Conservation (phyloP, 1,139 yeast species). For the Magnusiomyces suaveolens region DNA sequence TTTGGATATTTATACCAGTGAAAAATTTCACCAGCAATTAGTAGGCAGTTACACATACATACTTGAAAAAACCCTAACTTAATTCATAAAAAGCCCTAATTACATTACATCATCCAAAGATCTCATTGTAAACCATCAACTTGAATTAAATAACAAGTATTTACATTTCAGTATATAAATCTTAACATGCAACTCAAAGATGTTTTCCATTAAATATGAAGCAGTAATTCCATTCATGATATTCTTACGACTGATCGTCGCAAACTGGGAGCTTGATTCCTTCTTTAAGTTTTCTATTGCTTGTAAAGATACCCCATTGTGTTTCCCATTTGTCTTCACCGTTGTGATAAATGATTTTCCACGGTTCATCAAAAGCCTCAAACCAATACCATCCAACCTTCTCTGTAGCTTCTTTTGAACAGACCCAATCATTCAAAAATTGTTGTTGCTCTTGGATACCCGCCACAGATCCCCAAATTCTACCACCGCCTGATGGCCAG, state of each 20-base stretch:
- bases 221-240: neutral
- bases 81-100: neutral
- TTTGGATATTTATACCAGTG: constrained; percentile 4
- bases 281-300: constrained; percentile 40
- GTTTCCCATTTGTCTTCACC: constrained; percentile 51
- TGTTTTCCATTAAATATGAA: neutral
- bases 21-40: neutral
- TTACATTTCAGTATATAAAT: too few relatives aligned
- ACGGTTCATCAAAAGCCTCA: constrained; percentile 68
- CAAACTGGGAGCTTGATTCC: constrained; percentile 12
- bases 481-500: constrained; percentile 62
- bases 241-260: neutral
- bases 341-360: constrained; percentile 49
- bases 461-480: constrained; percentile 40
- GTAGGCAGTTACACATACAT: neutral
- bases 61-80: too few relatives aligned
- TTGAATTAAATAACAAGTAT: too few relatives aligned
- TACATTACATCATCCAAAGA: too few relatives aligned
- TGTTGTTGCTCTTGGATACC: constrained; percentile 38
- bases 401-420: constrained; percentile 30
- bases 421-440: constrained; percentile 46
- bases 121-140: too few relatives aligned
- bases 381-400: constrained; percentile 50
- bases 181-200: too few relatives aligned
- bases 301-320: constrained; percentile 58